Percentiles rank a stretch among this genome's conserved stretches.
phyloP scores from a whole-genome alignment of 192 early-diverging fungal species.

The Glomus cerebriforme region DNA sequence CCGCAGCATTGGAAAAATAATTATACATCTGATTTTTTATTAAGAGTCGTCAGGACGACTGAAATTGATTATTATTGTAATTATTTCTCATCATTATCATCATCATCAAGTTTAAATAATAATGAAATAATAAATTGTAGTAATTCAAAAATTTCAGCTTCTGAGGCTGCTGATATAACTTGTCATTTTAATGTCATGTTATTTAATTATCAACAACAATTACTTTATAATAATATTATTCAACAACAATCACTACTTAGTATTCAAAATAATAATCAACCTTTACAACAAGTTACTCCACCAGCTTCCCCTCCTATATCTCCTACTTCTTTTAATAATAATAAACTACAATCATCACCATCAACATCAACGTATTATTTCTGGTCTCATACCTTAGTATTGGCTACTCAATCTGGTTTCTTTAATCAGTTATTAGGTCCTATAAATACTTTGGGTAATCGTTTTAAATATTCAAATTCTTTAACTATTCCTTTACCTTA shows the following conservation, averaged over 20 bases:
- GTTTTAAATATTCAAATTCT: neutral
- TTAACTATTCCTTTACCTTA: slow-evolving; percentile 18
- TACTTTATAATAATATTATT: neutral
- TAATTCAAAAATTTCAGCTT: neutral
- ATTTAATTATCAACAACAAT: neutral
- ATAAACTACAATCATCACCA: neutral
- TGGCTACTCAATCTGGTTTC: slow-evolving; percentile 12
- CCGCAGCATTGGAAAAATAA: slow-evolving; percentile 13
- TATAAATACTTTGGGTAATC: neutral
- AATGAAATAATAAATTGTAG: slow-evolving; percentile 1
- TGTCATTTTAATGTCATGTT: neutral
- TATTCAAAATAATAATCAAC: too few relatives aligned
- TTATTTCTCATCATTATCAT: neutral
- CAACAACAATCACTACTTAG: neutral
- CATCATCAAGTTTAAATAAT: neutral
- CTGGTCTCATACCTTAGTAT: neutral
- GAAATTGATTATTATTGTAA: slow-evolving; percentile 15
- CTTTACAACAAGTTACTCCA: neutral
- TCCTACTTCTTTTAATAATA: neutral
- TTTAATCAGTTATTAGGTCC: slow-evolving; percentile 28
- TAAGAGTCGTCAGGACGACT: neutral
- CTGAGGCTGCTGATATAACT: neutral
- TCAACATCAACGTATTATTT: slow-evolving; percentile 1
- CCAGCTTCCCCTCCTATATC: neutral
- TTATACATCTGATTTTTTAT: neutral